Conservation (phyloP, 768 basidiomycete species). For the Pluteus cervinus region DNA sequence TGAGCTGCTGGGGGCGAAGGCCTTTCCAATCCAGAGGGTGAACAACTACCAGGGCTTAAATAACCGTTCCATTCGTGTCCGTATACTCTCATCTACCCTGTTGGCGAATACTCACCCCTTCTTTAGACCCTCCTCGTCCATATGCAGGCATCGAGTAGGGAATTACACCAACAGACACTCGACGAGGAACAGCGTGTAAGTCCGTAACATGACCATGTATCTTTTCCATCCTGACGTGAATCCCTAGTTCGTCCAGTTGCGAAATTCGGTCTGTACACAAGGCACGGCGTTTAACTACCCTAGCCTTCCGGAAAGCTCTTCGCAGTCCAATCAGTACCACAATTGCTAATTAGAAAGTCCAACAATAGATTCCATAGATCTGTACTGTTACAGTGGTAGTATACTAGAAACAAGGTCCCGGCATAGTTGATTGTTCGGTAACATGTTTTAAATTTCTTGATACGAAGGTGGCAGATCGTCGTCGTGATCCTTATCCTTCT, state of each 20-base stretch:
- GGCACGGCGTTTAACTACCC: slow-evolving; percentile 5
- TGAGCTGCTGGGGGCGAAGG: slow-evolving; percentile 38
- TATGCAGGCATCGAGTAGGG: slow-evolving; percentile 52
- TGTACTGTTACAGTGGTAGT: no score
- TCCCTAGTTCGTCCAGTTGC: slow-evolving; percentile 19
- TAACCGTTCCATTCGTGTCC: slow-evolving; percentile 60
- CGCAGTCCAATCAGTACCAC: no score
- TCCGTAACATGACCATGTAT: slow-evolving; percentile 1
- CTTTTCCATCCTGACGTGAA: background rate
- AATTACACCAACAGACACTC: slow-evolving; percentile 42
- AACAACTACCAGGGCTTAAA: slow-evolving; percentile 47
- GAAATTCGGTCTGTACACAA: slow-evolving; percentile 17
- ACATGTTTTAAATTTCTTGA: slow-evolving; percentile 25
- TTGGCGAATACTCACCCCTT: background rate
- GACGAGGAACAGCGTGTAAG: slow-evolving; percentile 52
- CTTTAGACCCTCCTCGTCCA: slow-evolving; percentile 62
- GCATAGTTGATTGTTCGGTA: no score
- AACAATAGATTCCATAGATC: no score
- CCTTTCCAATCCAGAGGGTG: slow-evolving; percentile 44
- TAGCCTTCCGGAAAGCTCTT: slow-evolving; percentile 2
- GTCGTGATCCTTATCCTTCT: slow-evolving; percentile 22
- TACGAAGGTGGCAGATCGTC: slow-evolving; percentile 48
- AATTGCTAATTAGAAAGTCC: no score
- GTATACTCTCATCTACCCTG: no score
- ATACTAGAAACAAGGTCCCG: no score